These are phyloP conservation scores for Suhomyces pyralidae DNA, from an alignment of 805 yeast genomes.

Conservation along the genomic window DNA sequence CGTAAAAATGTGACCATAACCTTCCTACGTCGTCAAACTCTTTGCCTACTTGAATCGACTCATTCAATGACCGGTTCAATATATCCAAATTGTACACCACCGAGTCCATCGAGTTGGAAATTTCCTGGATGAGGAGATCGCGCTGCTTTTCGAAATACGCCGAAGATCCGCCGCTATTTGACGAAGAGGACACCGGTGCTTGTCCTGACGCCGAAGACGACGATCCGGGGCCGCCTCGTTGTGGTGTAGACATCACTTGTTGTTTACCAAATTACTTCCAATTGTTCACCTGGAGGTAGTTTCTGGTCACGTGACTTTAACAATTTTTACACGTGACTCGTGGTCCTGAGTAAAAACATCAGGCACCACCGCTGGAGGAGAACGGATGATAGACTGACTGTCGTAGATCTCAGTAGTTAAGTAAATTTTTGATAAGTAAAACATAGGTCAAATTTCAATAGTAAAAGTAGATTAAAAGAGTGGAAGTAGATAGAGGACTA, in stretches of 20 bases:
- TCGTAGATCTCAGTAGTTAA: too few species aligned
- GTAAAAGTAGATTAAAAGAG: too few species aligned
- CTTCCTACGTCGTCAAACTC: conserved; percentile 69
- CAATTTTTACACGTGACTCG: too few species aligned
- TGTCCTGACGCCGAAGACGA: background rate
- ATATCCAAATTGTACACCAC: conserved; percentile 62
- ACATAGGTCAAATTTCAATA: too few species aligned
- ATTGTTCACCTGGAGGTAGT: too few species aligned
- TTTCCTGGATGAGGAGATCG: conserved; percentile 56
- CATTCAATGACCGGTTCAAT: conserved; percentile 64
- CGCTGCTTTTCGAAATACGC: conserved; percentile 57
- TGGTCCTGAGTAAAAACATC: too few species aligned
- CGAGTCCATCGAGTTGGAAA: conserved; percentile 56
- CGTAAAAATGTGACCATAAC: conserved; percentile 70
- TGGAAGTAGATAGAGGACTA: too few species aligned
- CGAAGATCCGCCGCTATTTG: background rate
- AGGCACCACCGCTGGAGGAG: too few species aligned
- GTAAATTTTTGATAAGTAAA: too few species aligned
- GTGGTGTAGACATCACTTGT: background rate
- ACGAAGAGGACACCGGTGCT: background rate
- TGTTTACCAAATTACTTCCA: too few species aligned
- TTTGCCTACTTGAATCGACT: conserved; percentile 67
- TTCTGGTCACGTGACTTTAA: too few species aligned
- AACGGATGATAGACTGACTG: too few species aligned
- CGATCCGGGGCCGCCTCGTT: conserved; percentile 1